A percentile compares a stretch with the other conserved stretches of the same genome.
Conservation (phyloP, 1,139 yeast genomes). For the Magnusiomyces tetraspermus region DNA sequence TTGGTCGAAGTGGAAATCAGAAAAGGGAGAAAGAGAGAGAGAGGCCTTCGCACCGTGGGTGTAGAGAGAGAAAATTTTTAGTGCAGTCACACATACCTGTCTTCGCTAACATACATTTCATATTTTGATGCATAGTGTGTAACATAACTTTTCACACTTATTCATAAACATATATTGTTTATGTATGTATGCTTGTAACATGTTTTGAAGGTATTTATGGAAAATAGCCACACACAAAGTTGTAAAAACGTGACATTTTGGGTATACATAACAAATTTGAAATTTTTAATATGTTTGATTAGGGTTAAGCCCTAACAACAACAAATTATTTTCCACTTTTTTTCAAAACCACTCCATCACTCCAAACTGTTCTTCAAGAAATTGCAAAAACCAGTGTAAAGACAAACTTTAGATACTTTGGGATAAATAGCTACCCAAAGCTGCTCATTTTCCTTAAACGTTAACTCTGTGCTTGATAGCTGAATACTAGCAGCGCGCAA, state of each 20-base stretch:
- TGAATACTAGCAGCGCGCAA: no score
- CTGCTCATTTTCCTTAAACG: no score
- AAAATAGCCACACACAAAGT: background rate
- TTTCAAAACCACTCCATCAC: background rate
- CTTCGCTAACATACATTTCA: background rate
- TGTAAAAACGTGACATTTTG: background rate
- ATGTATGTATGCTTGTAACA: background rate
- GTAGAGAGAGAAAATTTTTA: background rate
- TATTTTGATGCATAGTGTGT: background rate
- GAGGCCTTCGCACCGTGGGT: no score
- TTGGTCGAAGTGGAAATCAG: slow-evolving; percentile 2
- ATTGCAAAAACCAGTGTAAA: background rate
- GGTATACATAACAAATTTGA: background rate
- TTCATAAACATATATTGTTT: background rate
- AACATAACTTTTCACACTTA: background rate
- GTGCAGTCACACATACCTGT: background rate
- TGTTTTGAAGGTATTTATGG: background rate
- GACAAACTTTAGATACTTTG: no score
- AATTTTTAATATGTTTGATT: background rate
- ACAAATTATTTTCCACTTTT: background rate
- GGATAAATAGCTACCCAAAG: no score
- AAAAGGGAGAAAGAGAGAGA: background rate
- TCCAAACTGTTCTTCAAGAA: no score
- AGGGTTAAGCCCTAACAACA: background rate
- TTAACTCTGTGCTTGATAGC: no score